Evolutionary conservation across 2,329 filamentous ascomycete genomes (phyloP), one percentile per base, ranked within the genome.

Genomic region (Venturiaceae sp.): DNA sequence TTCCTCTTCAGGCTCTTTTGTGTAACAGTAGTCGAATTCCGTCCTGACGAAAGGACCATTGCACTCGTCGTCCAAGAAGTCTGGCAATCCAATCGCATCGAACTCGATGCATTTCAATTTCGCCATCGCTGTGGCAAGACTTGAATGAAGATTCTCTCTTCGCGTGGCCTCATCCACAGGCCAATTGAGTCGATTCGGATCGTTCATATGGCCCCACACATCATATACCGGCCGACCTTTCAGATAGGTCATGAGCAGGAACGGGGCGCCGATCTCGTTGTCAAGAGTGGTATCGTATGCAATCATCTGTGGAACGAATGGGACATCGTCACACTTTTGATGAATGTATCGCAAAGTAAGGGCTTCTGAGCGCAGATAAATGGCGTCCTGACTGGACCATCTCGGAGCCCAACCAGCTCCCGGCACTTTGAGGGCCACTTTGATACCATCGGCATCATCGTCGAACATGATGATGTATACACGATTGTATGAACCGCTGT

Each of bases 251-350:
- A 64, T 63, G 13, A 66, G 39, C 14, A 65, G 62, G 41, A 61
- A 66, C 11, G 66, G 66, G 11, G 60, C 60, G 3, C 58, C 46
- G 32, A 66, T 60, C 3, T 28, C 33, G 37, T 65, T 67, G 6
- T 62, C 26, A 11, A 61, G 21, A 6, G 54, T 50, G 1, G 52
- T 34, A 33, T 65, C 60, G 36, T 61, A 66, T 9, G 55, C 60
- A 21, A 65, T 28, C 39, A 65, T 52, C 9, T 58, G 47, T 2
- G 65, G 64, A 1, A 66, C 55, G 13, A 47, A 47, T 1, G 63
- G 65, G 9, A 63, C 57, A 5, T 33, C 23, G 3, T 61, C 62
- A 36, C 52, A 39, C 32, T 30, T 6, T 16, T 59, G 32, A 9
- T 30, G 21, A n/a, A 66, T 59, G 33, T 58, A 60, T n/a, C 39